Conservation (phyloP, 2,329 filamentous ascomycete species). For the Leptosphaerulina australis region DNA sequence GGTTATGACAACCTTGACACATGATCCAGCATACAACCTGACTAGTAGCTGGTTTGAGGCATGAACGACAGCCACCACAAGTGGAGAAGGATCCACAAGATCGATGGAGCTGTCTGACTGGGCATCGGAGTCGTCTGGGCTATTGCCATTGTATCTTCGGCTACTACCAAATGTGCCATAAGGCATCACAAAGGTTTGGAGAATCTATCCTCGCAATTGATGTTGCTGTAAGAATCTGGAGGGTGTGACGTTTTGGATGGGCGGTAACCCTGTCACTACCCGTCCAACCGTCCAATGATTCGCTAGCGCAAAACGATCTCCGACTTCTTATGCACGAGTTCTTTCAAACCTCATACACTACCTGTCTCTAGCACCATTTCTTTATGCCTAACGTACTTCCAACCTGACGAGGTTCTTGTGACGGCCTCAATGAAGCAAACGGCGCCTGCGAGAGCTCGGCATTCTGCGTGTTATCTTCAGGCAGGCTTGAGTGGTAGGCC, state of each 20-base stretch:
- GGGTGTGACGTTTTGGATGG: constrained; percentile 21
- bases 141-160: constrained; percentile 34
- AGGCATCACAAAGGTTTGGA: constrained; percentile 46
- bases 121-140: constrained; percentile 26
- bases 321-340: constrained; percentile 36
- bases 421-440: constrained; percentile 35
- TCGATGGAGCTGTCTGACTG: constrained; percentile 15
- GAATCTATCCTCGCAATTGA: constrained; percentile 35
- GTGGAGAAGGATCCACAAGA: constrained; percentile 21
- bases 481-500: constrained; percentile 35
- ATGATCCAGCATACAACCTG: constrained; percentile 5
- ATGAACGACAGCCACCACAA: constrained; percentile 15
- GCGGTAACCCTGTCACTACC: no score
- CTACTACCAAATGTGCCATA: constrained; percentile 33
- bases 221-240: constrained; percentile 22
- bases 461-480: constrained; percentile 37
- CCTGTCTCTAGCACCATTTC: constrained; percentile 42
- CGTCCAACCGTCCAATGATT: constrained; percentile 14
- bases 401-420: constrained; percentile 30
- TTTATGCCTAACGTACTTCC: constrained; percentile 43
- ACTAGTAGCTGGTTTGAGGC: constrained; percentile 11
- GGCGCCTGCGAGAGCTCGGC: constrained; percentile 33
- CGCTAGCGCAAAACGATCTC: constrained; percentile 29
- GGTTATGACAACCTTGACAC: constrained; percentile 23
- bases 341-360: constrained; percentile 40